These are phyloP conservation scores for Bruguiera gymnorhiza DNA, from an alignment of 345 rosid genomes.

Conservation along the genomic window DNA sequence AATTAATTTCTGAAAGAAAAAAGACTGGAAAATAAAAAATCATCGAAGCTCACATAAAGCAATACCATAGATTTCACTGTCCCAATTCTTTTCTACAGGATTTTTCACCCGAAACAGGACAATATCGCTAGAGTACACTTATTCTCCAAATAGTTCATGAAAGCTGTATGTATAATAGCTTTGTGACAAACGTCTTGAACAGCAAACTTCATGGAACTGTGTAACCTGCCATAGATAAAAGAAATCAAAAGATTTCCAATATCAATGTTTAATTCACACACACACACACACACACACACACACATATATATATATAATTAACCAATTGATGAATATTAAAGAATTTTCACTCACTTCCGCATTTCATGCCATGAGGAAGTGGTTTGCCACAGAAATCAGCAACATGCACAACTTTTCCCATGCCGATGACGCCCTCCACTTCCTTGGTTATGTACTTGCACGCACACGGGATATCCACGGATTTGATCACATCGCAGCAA, in stretches of 20 bases:
- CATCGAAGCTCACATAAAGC: no score
- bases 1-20: no score
- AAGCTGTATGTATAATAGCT: no score
- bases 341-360: slow-evolving; percentile 35
- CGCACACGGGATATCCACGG: slow-evolving; percentile 27
- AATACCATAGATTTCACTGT: no score
- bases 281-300: no score
- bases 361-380: slow-evolving; percentile 33
- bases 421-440: slow-evolving; percentile 25
- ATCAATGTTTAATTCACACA: not conserved
- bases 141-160: no score
- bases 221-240: not conserved
- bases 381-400: slow-evolving; percentile 42
- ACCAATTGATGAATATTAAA: not conserved
- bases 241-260: not conserved
- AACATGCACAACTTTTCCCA: slow-evolving; percentile 43
- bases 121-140: no score
- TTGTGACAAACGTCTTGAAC: no score
- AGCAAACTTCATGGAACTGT: not conserved
- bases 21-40: no score
- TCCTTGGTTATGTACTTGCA: slow-evolving; percentile 30
- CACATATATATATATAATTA: no score
- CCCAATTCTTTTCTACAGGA: no score
- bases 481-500: slow-evolving; percentile 26
- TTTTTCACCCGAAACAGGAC: no score